Evolutionary conservation across 2,329 filamentous ascomycete species (phyloP).

Genomic region (Cladophialophora yegresii): DNA sequence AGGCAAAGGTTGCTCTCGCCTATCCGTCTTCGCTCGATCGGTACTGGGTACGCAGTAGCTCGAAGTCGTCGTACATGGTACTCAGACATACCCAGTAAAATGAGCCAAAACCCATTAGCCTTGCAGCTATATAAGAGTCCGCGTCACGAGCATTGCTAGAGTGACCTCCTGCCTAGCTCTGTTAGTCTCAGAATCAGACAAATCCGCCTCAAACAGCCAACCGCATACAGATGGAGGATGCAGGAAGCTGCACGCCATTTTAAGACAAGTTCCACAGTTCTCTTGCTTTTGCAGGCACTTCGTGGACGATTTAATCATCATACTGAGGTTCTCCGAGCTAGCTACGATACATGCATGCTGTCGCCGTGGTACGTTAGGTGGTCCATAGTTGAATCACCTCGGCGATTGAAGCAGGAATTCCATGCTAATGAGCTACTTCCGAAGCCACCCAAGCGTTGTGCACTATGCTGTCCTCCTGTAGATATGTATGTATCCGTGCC

Average conservation of each 20-base stretch:
- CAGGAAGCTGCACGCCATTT: constrained; percentile 6
- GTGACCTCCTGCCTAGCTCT: constrained; percentile 1
- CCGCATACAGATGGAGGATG: constrained; percentile 5
- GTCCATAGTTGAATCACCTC: not conserved
- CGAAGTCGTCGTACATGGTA: not conserved
- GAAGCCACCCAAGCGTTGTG: not conserved
- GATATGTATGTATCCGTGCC: constrained; percentile 11
- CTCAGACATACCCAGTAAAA: not conserved
- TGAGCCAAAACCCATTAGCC: constrained; percentile 2
- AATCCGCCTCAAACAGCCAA: not conserved
- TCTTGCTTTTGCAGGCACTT: not conserved
- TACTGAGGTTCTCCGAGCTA: not conserved
- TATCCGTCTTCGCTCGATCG: not conserved
- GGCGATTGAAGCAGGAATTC: not conserved
- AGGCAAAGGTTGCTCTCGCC: not conserved
- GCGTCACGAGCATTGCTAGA: constrained; percentile 8
- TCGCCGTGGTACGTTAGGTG: not conserved
- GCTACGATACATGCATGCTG: not conserved
- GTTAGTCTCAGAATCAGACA: constrained; percentile 12
- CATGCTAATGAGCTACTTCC: not conserved
- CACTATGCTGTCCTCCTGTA: not conserved
- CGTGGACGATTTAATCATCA: not conserved
- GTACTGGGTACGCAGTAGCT: no score
- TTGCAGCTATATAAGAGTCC: constrained; percentile 17
- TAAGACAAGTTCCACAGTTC: constrained; percentile 2